Percentiles rank a stretch among this genome's conserved stretches.
These are phyloP conservation scores for Coniferiporia weirii DNA, from an alignment of 1,284 basidiomycete species.

Conservation along the genomic window DNA sequence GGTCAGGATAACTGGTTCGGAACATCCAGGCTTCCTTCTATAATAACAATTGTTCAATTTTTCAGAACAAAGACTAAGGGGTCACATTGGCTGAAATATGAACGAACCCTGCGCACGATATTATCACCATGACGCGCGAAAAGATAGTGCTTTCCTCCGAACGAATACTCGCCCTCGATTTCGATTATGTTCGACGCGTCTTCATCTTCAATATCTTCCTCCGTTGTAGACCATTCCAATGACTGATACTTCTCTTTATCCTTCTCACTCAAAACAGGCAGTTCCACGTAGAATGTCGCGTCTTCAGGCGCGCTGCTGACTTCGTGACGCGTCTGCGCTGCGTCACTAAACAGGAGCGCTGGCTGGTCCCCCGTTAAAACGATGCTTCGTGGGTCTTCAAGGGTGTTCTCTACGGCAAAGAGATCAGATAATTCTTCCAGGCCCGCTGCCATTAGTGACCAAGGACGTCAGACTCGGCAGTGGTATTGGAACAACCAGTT, in stretches of 20 bases:
- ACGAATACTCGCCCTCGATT: conserved; percentile 53
- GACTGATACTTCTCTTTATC: conserved; percentile 39
- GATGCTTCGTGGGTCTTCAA: neutral
- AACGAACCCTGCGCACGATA: conserved; percentile 53
- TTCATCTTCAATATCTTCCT: conserved; percentile 22
- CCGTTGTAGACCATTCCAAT: conserved; percentile 30
- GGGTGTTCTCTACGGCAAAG: conserved; percentile 3
- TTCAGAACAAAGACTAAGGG: neutral
- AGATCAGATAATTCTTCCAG: no score
- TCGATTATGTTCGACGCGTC: conserved; percentile 34
- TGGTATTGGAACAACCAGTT: no score
- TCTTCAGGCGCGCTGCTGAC: neutral
- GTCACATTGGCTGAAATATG: conserved; percentile 3
- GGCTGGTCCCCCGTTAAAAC: neutral
- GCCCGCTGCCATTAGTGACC: no score
- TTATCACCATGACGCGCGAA: conserved; percentile 54
- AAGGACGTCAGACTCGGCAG: no score
- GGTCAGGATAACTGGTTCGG: conserved; percentile 32
- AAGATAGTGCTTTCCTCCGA: conserved; percentile 42
- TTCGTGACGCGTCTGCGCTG: neutral
- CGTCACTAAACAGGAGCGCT: neutral
- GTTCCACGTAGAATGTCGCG: conserved; percentile 22
- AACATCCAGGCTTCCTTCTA: conserved; percentile 35
- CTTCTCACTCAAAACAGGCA: conserved; percentile 31
- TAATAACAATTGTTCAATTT: neutral